Conservation (phyloP, 768 basidiomycete species). For the Grammothele lineata region DNA sequence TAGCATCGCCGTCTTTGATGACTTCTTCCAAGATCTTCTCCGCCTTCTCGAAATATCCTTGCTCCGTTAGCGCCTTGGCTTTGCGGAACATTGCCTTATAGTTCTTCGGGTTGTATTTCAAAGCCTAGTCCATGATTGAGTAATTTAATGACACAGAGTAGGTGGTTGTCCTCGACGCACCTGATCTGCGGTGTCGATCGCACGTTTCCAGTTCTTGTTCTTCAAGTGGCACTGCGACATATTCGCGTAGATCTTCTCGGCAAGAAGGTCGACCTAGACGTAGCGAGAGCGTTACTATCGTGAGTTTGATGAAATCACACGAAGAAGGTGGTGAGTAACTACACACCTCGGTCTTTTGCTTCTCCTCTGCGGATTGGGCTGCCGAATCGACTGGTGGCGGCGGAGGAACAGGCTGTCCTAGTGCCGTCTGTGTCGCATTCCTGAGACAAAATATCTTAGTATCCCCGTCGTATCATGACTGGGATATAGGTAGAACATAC, state of each 20-base stretch:
- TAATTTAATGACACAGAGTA: background rate
- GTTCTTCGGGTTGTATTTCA: constrained; percentile 71
- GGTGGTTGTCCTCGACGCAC: constrained; percentile 25
- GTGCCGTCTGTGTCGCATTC: constrained; percentile 19
- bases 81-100: constrained; percentile 80
- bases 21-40: constrained; percentile 61
- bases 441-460: background rate
- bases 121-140: constrained; percentile 41
- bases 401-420: constrained; percentile 12
- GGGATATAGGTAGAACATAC: constrained; percentile 37
- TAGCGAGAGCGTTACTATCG: background rate
- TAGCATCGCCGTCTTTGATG: constrained; percentile 52
- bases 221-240: constrained; percentile 85
- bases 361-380: constrained; percentile 24
- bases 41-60: constrained; percentile 73
- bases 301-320: background rate
- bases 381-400: constrained; percentile 8
- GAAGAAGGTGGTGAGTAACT: background rate
- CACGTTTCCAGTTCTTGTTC: constrained; percentile 74
- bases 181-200: constrained; percentile 78
- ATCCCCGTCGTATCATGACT: too few relatives aligned
- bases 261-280: constrained; percentile 73
- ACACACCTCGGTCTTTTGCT: constrained; percentile 66
- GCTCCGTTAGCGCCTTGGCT: constrained; percentile 73
- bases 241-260: constrained; percentile 83